These are phyloP conservation scores for Nakaseomyces uthaithaninus DNA, from an alignment of 1,139 yeast species.

Conservation along the genomic window DNA sequence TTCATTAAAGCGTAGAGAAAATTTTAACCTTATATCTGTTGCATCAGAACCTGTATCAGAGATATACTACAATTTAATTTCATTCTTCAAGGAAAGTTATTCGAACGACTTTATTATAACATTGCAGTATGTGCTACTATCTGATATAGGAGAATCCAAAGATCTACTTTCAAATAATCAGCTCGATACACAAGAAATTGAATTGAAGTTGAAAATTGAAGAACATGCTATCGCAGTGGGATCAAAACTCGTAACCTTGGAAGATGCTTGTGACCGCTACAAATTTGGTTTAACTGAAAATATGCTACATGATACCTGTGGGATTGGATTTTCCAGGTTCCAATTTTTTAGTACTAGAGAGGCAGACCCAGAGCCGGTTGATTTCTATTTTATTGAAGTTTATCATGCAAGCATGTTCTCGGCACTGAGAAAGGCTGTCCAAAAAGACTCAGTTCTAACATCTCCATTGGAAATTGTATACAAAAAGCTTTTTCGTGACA, in stretches of 20 bases:
- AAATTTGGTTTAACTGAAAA: background rate
- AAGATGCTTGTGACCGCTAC: constrained; percentile 9
- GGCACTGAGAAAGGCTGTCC: constrained; percentile 12
- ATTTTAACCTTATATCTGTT: constrained; percentile 25
- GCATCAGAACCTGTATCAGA: constrained; percentile 16
- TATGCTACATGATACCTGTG: constrained; percentile 6
- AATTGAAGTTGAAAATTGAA: constrained; percentile 21
- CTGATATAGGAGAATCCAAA: constrained; percentile 19
- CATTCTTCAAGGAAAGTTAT: constrained; percentile 15
- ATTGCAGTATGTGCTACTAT: constrained; percentile 21
- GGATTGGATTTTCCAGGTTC: constrained; percentile 24
- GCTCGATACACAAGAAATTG: constrained; percentile 11
- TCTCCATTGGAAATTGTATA: constrained; percentile 25
- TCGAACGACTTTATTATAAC: constrained; percentile 12
- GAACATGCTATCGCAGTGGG: constrained; percentile 20
- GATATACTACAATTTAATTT: constrained; percentile 13
- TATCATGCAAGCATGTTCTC: constrained; percentile 17
- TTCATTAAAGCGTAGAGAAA: constrained; percentile 20
- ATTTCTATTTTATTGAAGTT: constrained; percentile 26
- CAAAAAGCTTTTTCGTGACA: constrained; percentile 21
- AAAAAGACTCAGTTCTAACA: constrained; percentile 10
- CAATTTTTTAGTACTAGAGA: constrained; percentile 13
- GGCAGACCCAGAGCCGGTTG: constrained; percentile 11
- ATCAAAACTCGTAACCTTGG: constrained; percentile 13
- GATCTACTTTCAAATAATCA: constrained; percentile 13